A percentile compares a stretch with the other conserved stretches of the same genome.
These are phyloP conservation scores for Fimicolochytrium jonesii DNA, from an alignment of 192 early-diverging fungal genomes.

Conservation along the genomic window DNA sequence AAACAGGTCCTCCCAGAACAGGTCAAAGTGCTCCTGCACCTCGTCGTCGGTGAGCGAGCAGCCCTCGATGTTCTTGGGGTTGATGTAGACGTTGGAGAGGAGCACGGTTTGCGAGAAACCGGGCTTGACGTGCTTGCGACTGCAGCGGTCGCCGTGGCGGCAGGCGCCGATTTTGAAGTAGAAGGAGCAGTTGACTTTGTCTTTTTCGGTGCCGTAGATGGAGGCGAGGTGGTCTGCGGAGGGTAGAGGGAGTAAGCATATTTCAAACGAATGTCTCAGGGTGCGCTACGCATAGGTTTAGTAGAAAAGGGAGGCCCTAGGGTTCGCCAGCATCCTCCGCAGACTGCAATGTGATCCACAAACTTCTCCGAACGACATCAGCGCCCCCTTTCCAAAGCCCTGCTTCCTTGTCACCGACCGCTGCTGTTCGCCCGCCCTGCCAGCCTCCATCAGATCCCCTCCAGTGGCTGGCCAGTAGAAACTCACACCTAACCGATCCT, in stretches of 20 bases:
- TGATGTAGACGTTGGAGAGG: constrained; percentile 91
- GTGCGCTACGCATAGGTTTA: too few relatives aligned
- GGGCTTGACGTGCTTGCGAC: constrained; percentile 95
- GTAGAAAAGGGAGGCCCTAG: too few relatives aligned
- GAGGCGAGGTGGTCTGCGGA: constrained; percentile 46
- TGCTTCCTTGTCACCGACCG: too few relatives aligned
- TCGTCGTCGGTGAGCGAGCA: constrained; percentile 63
- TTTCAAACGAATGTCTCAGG: too few relatives aligned
- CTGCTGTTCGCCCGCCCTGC: too few relatives aligned
- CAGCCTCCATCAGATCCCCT: too few relatives aligned
- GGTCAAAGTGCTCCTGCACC: constrained; percentile 87
- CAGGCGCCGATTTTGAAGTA: constrained; percentile 99
- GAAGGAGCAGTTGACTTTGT: constrained; percentile 98
- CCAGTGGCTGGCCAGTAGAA: too few relatives aligned
- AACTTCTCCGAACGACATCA: too few relatives aligned
- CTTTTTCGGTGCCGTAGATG: constrained; percentile 97
- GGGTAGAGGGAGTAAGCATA: not conserved
- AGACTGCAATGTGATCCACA: too few relatives aligned
- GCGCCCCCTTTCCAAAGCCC: too few relatives aligned
- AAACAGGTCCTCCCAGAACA: constrained; percentile 96
- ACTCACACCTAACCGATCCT: too few relatives aligned
- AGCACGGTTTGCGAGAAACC: constrained; percentile 93
- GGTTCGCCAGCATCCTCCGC: too few relatives aligned
- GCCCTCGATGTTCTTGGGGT: constrained; percentile 66
- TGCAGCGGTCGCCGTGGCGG: constrained; percentile 94